Percentiles rank a stretch among this genome's conserved stretches.
phyloP scores from a whole-genome alignment of 805 yeast species.

The Kodamaea nitidulidarum region DNA sequence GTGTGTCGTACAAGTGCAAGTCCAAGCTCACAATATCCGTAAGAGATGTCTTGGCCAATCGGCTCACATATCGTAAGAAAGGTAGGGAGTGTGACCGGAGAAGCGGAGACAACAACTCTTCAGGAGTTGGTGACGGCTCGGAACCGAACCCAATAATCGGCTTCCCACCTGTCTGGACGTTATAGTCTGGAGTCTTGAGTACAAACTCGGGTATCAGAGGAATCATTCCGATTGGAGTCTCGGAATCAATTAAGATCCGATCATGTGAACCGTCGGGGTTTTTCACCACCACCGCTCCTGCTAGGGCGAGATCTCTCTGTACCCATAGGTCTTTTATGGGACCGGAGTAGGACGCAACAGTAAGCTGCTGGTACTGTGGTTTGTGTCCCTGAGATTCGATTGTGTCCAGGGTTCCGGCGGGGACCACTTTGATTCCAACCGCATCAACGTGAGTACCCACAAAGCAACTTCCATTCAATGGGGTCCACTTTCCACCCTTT shows the following conservation, averaged over 20 bases:
- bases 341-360: slow-evolving; percentile 41
- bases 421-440: slow-evolving; percentile 33
- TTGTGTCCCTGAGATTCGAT: slow-evolving; percentile 13
- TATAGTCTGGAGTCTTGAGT: slow-evolving; percentile 30
- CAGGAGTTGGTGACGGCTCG: slow-evolving; percentile 1
- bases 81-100: slow-evolving; percentile 28
- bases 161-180: slow-evolving; percentile 35
- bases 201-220: slow-evolving; percentile 40
- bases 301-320: slow-evolving; percentile 41
- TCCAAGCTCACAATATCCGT: slow-evolving; percentile 28
- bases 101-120: slow-evolving; percentile 18
- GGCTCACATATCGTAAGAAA: slow-evolving; percentile 30
- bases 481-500: slow-evolving; percentile 36
- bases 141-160: slow-evolving; percentile 32
- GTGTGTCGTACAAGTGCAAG: slow-evolving; percentile 35
- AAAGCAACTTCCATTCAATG: slow-evolving; percentile 23
- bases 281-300: slow-evolving; percentile 32
- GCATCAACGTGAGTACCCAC: slow-evolving; percentile 38
- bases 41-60: slow-evolving; percentile 19
- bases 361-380: slow-evolving; percentile 29
- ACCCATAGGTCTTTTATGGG: slow-evolving; percentile 32
- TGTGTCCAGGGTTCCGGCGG: slow-evolving; percentile 16
- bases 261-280: slow-evolving; percentile 19
- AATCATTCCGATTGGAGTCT: slow-evolving; percentile 20
- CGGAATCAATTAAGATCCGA: slow-evolving; percentile 27